These are phyloP conservation scores for Wallacemonas sp. DNA, from an alignment of 208 protist genomes.

Conservation along the genomic window DNA sequence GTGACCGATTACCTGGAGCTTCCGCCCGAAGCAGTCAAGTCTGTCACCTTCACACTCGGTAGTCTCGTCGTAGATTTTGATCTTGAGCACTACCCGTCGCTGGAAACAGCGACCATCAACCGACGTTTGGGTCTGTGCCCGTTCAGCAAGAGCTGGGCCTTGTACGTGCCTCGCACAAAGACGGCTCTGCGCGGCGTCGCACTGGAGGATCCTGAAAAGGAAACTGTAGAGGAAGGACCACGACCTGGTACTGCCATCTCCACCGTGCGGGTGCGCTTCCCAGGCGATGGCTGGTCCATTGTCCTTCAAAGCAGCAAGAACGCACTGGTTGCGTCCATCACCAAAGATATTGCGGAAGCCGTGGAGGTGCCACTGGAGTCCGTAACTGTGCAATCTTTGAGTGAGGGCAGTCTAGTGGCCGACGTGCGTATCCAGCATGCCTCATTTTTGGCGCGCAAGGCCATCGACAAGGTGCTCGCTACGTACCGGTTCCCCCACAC, in stretches of 20 bases:
- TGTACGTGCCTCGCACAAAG: slow-evolving; percentile 13
- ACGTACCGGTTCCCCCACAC: slow-evolving; percentile 31
- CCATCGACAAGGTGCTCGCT: slow-evolving; percentile 20
- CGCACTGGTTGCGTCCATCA: slow-evolving; percentile 31
- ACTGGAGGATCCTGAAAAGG: slow-evolving; percentile 7
- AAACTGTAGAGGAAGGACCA: neutral
- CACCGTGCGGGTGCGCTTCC: slow-evolving; percentile 13
- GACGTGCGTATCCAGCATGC: slow-evolving; percentile 26
- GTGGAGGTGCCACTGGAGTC: slow-evolving; percentile 17
- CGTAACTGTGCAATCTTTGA: slow-evolving; percentile 21
- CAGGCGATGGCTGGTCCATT: slow-evolving; percentile 13
- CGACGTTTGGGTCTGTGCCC: slow-evolving; percentile 1
- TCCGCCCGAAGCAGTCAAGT: slow-evolving; percentile 20
- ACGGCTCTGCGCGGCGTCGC: slow-evolving; percentile 9
- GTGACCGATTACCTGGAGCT: slow-evolving; percentile 24
- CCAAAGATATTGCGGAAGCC: slow-evolving; percentile 23
- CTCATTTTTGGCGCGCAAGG: slow-evolving; percentile 4
- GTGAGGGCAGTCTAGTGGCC: slow-evolving; percentile 24
- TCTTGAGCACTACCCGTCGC: slow-evolving; percentile 7
- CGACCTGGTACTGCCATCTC: slow-evolving; percentile 6
- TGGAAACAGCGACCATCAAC: slow-evolving; percentile 9
- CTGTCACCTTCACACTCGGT: slow-evolving; percentile 23
- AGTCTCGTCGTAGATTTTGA: slow-evolving; percentile 27
- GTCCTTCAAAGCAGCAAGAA: slow-evolving; percentile 14
- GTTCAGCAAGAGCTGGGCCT: slow-evolving; percentile 8